Percentiles rank a stretch among this genome's conserved stretches.
Conservation (phyloP, 225 moss, liverwort and hornwort genomes). For the Ulota crispa region DNA sequence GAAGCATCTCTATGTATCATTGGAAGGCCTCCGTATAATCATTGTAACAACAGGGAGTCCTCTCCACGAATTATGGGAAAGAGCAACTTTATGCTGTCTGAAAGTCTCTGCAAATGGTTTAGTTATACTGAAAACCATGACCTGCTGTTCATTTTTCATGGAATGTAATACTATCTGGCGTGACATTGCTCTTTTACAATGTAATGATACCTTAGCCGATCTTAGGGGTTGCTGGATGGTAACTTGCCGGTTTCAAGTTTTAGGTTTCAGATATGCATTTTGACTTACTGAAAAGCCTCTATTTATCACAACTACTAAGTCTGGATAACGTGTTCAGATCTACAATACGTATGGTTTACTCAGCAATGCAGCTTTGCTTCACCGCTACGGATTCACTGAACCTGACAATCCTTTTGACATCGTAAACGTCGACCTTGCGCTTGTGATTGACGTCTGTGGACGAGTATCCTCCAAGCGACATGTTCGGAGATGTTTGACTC, state of each 20-base stretch:
- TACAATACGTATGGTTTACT: constrained; percentile 83
- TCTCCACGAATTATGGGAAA: background rate
- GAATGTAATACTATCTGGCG: background rate
- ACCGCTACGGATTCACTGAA: constrained; percentile 90
- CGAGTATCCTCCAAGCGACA: constrained; percentile 56
- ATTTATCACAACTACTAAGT: background rate
- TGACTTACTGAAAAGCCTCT: background rate
- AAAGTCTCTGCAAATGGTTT: background rate
- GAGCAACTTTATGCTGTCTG: background rate
- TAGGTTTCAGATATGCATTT: background rate
- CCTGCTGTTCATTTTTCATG: background rate
- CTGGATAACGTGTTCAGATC: constrained; percentile 47
- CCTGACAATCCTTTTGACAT: constrained; percentile 80
- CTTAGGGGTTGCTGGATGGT: background rate
- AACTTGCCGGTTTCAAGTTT: constrained; percentile 3
- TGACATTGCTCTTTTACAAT: background rate
- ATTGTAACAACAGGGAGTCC: background rate
- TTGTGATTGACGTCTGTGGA: constrained; percentile 50
- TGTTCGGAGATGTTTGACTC: constrained; percentile 52
- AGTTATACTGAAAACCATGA: background rate
- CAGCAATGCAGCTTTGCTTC: constrained; percentile 81
- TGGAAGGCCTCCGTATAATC: background rate
- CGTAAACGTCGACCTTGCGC: constrained; percentile 64
- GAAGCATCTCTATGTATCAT: background rate
- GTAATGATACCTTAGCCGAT: background rate